Base-by-base conservation (phyloP, 805 yeast genomes). In the Yamadazyma takamatsuzukensis region DNA sequence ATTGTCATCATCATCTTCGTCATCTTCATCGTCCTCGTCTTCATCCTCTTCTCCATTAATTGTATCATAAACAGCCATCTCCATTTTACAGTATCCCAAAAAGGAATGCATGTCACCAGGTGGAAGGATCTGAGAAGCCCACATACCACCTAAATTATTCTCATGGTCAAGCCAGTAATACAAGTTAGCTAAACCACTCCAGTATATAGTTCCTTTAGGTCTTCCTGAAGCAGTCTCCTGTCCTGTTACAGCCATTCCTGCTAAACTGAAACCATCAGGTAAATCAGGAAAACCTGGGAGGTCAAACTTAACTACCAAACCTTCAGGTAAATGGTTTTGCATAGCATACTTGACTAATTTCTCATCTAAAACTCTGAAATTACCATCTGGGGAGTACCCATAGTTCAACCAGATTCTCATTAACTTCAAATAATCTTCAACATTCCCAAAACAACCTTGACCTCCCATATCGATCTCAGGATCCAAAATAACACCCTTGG, bases 131-230 rank as follows among this genome's bases (percentile, higher is more conserved):
- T 64, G 71, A 13, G 61, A 44, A 13, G 54, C 70, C 59, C 63
- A 64, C 27, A 62, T 53, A 0, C 70, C 71, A 2, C 56, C 71
- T 28, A 62, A 40, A 15, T 47, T 49, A 29, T 61, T 64, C 18
- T 64, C 47, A 30, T 54, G 37, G 36, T 66, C 72, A 13, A 66
- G 46, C 70, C 70, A 66, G 38, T 48, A 66, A 44, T 41, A 61
- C 27, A 62, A 51, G 39, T 61, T 65, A 18, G 61, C 70, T 23
- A 62, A 40, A 0, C 71, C 71, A 17, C 59, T 47, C 72, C 72
- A 66, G 37, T 54, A 61, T 10, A 64, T 31, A 1, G 62, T 43
- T 0, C 64, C 60, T 9, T 39, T 38, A 5, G 67, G 61, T 37
- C 70, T 45, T 4, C 70, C 70, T 1, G 62, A 57, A 1, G 53